Conservation (phyloP, 441 rosid species). For the Sinapis alba region DNA sequence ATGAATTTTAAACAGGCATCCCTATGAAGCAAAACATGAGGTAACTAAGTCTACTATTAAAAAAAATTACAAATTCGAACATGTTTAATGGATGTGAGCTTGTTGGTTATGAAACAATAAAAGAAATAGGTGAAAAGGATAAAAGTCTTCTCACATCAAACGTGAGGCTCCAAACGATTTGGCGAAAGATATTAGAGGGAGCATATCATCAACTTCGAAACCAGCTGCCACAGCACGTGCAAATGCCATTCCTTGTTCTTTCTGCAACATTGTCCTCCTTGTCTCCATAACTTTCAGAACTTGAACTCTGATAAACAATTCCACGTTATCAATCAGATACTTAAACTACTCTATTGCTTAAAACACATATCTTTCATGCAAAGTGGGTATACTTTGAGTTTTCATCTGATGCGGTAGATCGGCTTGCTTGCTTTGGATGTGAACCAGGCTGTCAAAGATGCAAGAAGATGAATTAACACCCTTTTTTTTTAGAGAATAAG, state of each 20-base stretch:
- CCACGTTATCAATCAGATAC: slow-evolving; percentile 23
- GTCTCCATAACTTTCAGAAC: slow-evolving; percentile 92
- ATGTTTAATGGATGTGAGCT: slow-evolving; percentile 1
- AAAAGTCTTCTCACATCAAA: slow-evolving; percentile 55
- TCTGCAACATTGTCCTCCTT: slow-evolving; percentile 75
- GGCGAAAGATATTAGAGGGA: slow-evolving; percentile 74
- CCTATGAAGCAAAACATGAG: slow-evolving; percentile 52
- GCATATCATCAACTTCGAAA: slow-evolving; percentile 81
- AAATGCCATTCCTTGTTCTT: slow-evolving; percentile 99
- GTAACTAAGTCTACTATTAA: neutral
- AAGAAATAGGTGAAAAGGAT: neutral
- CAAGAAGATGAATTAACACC: slow-evolving; percentile 29
- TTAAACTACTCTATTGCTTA: neutral
- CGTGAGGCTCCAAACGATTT: slow-evolving; percentile 93
- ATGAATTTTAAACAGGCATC: slow-evolving; percentile 82
- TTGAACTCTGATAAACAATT: slow-evolving; percentile 60
- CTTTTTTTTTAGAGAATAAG: neutral
- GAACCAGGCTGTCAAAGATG: slow-evolving; percentile 70
- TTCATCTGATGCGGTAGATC: slow-evolving; percentile 52
- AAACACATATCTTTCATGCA: slow-evolving; percentile 4
- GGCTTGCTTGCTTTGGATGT: slow-evolving; percentile 62
- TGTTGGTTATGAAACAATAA: neutral
- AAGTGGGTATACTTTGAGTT: slow-evolving; percentile 60
- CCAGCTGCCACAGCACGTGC: slow-evolving; percentile 99
- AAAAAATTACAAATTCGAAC: neutral